Conservation (phyloP, 306 rosid genomes). For the Cucurbita argyrosperma region DNA sequence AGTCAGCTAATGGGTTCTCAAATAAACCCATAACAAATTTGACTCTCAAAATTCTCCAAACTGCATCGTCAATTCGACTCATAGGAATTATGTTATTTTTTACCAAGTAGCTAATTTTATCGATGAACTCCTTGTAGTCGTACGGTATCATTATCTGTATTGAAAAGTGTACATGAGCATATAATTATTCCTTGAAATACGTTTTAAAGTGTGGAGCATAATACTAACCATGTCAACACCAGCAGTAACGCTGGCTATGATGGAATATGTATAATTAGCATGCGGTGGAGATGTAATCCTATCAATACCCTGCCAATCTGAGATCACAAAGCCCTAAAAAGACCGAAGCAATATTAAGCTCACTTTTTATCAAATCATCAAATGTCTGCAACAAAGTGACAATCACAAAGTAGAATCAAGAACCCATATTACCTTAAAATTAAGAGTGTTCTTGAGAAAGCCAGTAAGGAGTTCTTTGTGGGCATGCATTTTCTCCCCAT, state of each 20-base stretch:
- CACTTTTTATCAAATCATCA: too few relatives aligned
- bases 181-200: background rate
- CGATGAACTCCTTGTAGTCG: conserved; percentile 18
- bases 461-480: conserved; percentile 14
- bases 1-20: conserved; percentile 24
- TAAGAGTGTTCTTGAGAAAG: conserved; percentile 23
- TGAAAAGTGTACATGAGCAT: background rate
- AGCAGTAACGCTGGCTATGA: conserved; percentile 16
- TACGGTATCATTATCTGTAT: conserved; percentile 22
- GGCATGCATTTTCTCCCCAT: conserved; percentile 25
- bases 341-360: background rate
- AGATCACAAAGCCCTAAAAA: conserved; percentile 25
- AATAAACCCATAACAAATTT: conserved; percentile 28
- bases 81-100: conserved; percentile 13
- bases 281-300: conserved; percentile 21
- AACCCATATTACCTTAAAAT: conserved; percentile 9
- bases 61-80: conserved; percentile 31
- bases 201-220: background rate
- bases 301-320: conserved; percentile 28
- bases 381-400: background rate
- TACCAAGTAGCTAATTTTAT: conserved; percentile 10
- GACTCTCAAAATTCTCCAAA: conserved; percentile 18
- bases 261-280: conserved; percentile 18
- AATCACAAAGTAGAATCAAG: background rate
- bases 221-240: conserved; percentile 28